These are phyloP conservation scores for Lactifluus rugatus DNA, from an alignment of 768 basidiomycete species.

Conservation along the genomic window DNA sequence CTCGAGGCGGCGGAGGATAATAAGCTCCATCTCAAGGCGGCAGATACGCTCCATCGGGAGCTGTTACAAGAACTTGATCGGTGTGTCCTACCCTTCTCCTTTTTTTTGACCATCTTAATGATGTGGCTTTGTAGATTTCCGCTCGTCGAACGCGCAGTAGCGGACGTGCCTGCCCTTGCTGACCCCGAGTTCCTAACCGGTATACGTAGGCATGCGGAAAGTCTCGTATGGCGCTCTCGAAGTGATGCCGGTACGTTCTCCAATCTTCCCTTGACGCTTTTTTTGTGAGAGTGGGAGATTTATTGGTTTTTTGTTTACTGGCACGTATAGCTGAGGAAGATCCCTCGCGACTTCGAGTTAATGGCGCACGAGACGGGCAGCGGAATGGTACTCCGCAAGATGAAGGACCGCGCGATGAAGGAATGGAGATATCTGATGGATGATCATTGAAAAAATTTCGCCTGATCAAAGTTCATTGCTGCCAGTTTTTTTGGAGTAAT, in stretches of 20 bases:
- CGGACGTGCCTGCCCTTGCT: constrained; percentile 14
- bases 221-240: constrained; percentile 5
- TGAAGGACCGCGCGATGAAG: constrained; percentile 2
- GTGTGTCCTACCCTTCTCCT: constrained; percentile 25
- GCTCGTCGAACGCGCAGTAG: constrained; percentile 13
- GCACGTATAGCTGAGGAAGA: not conserved
- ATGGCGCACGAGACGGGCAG: not conserved
- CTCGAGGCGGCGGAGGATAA: constrained; percentile 35
- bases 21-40: constrained; percentile 37
- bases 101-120: not conserved
- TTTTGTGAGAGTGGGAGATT: too few species aligned
- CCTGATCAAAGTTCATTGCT: too few species aligned
- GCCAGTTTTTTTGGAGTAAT: too few species aligned
- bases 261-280: too few species aligned
- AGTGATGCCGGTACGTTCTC: not conserved
- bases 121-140: not conserved
- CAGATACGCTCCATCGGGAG: constrained; percentile 44
- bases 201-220: constrained; percentile 11
- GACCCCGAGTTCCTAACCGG: constrained; percentile 12
- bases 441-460: not conserved
- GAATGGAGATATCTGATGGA: constrained; percentile 7
- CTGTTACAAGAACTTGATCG: constrained; percentile 61
- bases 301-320: not conserved
- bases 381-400: not conserved
- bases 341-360: not conserved